A percentile compares a stretch with the other conserved stretches of the same genome.
phyloP scores from a whole-genome alignment of 83 land plant genomes.

The Picea engelmannii region DNA sequence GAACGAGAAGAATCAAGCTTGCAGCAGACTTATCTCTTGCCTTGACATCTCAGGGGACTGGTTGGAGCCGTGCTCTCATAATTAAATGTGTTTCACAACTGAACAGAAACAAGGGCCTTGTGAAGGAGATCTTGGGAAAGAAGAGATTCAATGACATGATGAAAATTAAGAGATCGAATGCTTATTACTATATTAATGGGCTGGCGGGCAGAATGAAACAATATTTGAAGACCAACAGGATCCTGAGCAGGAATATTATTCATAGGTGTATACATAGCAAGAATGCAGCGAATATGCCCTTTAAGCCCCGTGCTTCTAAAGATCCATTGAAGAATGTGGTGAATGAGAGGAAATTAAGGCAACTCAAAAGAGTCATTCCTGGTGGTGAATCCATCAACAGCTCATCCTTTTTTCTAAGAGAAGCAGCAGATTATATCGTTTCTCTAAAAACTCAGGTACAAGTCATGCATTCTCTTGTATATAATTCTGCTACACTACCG shows the following conservation, averaged over 20 bases:
- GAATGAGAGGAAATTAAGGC: neutral
- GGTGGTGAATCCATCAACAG: constrained; percentile 4
- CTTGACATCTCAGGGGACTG: neutral
- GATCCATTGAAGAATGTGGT: neutral
- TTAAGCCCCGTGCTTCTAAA: neutral
- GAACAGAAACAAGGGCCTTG: neutral
- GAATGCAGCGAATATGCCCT: too few relatives aligned
- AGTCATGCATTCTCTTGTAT: constrained; percentile 6
- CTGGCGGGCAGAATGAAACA: too few relatives aligned
- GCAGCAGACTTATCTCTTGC: constrained; percentile 8
- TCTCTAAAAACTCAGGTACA: constrained; percentile 11
- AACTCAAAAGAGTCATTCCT: neutral
- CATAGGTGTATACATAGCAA: too few relatives aligned
- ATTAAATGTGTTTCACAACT: neutral
- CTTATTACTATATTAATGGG: too few relatives aligned
- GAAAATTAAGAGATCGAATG: neutral
- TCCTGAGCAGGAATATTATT: too few relatives aligned
- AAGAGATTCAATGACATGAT: neutral
- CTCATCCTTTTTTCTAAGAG: neutral
- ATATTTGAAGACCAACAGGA: too few relatives aligned
- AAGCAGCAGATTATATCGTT: constrained; percentile 5
- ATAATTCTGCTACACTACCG: neutral
- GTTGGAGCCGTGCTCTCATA: constrained; percentile 2
- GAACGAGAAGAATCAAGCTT: neutral
- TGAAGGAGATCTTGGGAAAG: neutral